A percentile compares a stretch with the other conserved stretches of the same genome.
phyloP scores from a whole-genome alignment of 2,329 filamentous ascomycete species.

The Phaeosphaeriaceae sp. region DNA sequence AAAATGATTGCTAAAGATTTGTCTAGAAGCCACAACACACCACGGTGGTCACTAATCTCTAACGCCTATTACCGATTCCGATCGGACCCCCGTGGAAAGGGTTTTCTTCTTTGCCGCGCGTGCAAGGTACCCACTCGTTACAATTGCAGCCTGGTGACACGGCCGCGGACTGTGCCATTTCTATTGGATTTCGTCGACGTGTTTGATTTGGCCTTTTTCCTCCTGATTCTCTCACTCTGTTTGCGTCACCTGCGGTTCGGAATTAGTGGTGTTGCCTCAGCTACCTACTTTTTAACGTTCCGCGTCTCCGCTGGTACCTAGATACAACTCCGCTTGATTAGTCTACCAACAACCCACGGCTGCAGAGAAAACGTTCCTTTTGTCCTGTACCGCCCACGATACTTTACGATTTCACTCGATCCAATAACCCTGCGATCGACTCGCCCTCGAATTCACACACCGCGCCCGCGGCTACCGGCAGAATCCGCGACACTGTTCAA shows the following conservation, averaged over 20 bases:
- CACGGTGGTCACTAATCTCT: constrained; percentile 10
- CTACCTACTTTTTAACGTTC: constrained; percentile 7
- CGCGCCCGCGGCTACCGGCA: neutral
- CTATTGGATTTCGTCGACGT: neutral
- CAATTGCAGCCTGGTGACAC: constrained; percentile 5
- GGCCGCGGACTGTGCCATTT: constrained; percentile 7
- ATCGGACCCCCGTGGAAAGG: constrained; percentile 7
- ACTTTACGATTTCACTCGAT: neutral
- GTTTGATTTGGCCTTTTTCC: neutral
- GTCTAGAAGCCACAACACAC: constrained; percentile 9
- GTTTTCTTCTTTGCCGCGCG: neutral
- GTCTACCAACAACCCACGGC: constrained; percentile 15
- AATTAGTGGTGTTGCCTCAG: constrained; percentile 3
- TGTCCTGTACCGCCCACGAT: constrained; percentile 15
- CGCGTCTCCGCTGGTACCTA: constrained; percentile 15
- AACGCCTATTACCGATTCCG: constrained; percentile 10
- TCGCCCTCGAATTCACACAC: neutral
- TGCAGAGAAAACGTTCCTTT: constrained; percentile 16
- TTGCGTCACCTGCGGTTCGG: constrained; percentile 5
- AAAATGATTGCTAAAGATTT: constrained; percentile 26
- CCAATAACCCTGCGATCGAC: neutral
- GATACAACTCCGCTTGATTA: constrained; percentile 5
- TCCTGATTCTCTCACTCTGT: constrained; percentile 3
- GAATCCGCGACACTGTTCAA: neutral
- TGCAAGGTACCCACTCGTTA: neutral